Conservation (phyloP, 306 rosid genomes). For the Hippophae rhamnoides region DNA sequence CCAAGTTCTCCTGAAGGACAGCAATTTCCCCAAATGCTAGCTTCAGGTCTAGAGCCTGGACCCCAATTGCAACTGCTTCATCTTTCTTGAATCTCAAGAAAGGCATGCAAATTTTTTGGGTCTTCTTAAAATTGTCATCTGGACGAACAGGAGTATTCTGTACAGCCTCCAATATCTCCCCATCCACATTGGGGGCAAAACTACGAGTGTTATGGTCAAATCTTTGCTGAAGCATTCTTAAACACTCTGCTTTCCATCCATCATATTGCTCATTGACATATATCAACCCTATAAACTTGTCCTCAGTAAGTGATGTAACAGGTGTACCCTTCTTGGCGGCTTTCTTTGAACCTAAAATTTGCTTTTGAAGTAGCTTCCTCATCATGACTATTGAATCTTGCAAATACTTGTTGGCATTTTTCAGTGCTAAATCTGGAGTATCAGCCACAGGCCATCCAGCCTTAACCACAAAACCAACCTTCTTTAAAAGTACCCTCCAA, state of each 20-base stretch:
- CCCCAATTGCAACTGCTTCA: slow-evolving; percentile 57
- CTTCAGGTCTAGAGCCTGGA: slow-evolving; percentile 64
- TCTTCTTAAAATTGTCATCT: slow-evolving; percentile 44
- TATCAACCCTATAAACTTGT: slow-evolving; percentile 44
- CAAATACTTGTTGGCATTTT: slow-evolving; percentile 72
- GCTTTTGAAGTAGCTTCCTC: slow-evolving; percentile 90
- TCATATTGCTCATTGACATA: slow-evolving; percentile 72
- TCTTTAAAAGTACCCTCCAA: slow-evolving; percentile 76
- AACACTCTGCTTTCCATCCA: slow-evolving; percentile 87
- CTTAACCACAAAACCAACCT: slow-evolving; percentile 67
- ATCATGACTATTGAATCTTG: slow-evolving; percentile 69
- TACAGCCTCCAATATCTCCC: slow-evolving; percentile 52
- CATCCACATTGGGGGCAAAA: slow-evolving; percentile 47
- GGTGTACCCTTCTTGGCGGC: slow-evolving; percentile 54
- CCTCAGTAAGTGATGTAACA: slow-evolving; percentile 29
- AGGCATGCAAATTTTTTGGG: slow-evolving; percentile 75
- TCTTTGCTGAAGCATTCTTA: slow-evolving; percentile 48
- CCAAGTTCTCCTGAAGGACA: slow-evolving; percentile 67
- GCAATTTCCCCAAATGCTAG: slow-evolving; percentile 75
- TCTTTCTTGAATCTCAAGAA: slow-evolving; percentile 78
- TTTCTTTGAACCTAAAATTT: slow-evolving; percentile 60
- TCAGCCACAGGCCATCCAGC: slow-evolving; percentile 89
- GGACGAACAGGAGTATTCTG: slow-evolving; percentile 50
- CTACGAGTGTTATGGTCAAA: slow-evolving; percentile 34
- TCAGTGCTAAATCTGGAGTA: slow-evolving; percentile 58